Evolutionary conservation across 768 basidiomycete species (phyloP).

Genomic region (Mycena latifolia): DNA sequence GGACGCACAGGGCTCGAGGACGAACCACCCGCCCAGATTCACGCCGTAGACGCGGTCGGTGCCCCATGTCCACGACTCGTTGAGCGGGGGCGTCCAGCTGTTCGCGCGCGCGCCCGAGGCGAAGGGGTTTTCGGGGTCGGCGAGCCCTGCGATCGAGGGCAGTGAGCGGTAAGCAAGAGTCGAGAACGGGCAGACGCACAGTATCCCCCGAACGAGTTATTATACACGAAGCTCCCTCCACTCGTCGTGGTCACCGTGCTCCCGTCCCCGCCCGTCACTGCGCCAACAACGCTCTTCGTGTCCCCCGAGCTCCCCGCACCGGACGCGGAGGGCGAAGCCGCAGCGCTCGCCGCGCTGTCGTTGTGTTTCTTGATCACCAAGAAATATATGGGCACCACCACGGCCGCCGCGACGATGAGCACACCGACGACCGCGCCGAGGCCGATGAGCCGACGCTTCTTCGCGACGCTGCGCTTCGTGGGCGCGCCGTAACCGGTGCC

Average conservation of each 20-base stretch:
- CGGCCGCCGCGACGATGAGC: conserved; percentile 49
- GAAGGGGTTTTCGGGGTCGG: conserved; percentile 77
- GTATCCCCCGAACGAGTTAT: conserved; percentile 81
- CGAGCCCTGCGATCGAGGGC: conserved; percentile 56
- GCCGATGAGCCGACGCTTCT: not conserved
- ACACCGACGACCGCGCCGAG: conserved; percentile 52
- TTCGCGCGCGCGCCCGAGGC: too few species aligned
- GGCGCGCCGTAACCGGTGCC: not conserved
- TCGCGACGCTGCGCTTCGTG: not conserved
- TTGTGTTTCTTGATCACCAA: conserved; percentile 59
- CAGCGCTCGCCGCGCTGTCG: too few species aligned
- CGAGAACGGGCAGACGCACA: conserved; percentile 60
- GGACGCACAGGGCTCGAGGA: conserved; percentile 72
- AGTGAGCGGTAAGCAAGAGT: too few species aligned
- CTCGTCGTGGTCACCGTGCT: conserved; percentile 73
- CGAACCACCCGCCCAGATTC: conserved; percentile 76
- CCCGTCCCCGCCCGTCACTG: conserved; percentile 74
- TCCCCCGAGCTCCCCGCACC: conserved; percentile 13
- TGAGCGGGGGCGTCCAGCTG: too few species aligned
- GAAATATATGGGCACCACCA: conserved; percentile 72
- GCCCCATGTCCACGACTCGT: conserved; percentile 69
- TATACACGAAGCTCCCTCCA: conserved; percentile 81
- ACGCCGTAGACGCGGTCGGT: conserved; percentile 55
- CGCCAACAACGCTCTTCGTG: conserved; percentile 13
- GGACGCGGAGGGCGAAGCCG: too few species aligned